Conservation (phyloP, 1,284 basidiomycete species). For the Ustilago nuda region DNA sequence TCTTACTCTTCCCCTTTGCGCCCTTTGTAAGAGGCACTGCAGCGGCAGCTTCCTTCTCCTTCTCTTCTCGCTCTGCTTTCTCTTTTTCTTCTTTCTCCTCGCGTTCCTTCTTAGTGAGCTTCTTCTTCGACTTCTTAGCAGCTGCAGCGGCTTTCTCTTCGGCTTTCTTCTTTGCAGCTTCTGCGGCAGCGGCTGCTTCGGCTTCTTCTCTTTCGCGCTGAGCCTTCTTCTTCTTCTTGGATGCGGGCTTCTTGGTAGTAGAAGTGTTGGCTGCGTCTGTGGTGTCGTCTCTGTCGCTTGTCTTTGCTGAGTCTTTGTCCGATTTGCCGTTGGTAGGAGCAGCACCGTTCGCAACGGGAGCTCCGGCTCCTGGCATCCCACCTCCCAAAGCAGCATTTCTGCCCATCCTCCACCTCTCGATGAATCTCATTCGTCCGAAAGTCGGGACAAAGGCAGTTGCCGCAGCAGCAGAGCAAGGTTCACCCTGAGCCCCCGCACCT, state of each 20-base stretch:
- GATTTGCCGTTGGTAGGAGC: slow-evolving; percentile 21
- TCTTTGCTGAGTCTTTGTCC: slow-evolving; percentile 41
- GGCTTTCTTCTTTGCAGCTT: slow-evolving; percentile 48
- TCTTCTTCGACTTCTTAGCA: slow-evolving; percentile 52
- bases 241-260: slow-evolving; percentile 42
- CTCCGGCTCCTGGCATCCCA: slow-evolving; percentile 6
- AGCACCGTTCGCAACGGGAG: slow-evolving; percentile 23
- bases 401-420: slow-evolving; percentile 58
- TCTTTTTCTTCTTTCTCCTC: slow-evolving; percentile 51
- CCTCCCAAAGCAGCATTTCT: slow-evolving; percentile 50
- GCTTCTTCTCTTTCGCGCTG: slow-evolving; percentile 53
- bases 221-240: slow-evolving; percentile 58
- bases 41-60: slow-evolving; percentile 48
- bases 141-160: slow-evolving; percentile 40
- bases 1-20: slow-evolving; percentile 53
- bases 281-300: slow-evolving; percentile 41
- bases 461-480: slow-evolving; percentile 8
- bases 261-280: slow-evolving; percentile 25
- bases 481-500: neutral
- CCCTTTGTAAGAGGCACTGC: slow-evolving; percentile 22
- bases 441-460: slow-evolving; percentile 52
- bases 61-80: slow-evolving; percentile 60
- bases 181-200: slow-evolving; percentile 46
- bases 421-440: slow-evolving; percentile 60
- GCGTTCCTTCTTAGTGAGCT: slow-evolving; percentile 57